These are phyloP conservation scores for Daldinia sp. DNA, from an alignment of 2,329 filamentous ascomycete genomes.

Conservation along the genomic window DNA sequence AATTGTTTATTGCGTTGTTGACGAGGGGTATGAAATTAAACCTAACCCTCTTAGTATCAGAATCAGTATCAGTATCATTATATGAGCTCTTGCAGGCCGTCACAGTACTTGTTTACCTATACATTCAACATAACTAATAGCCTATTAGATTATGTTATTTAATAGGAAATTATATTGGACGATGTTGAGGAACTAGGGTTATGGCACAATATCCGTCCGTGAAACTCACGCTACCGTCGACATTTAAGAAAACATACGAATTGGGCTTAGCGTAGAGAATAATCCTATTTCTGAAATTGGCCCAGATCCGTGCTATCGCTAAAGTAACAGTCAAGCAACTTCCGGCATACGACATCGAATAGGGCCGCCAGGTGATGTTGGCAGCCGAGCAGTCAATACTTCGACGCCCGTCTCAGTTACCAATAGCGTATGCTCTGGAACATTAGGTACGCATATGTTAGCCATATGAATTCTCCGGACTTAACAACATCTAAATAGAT, in stretches of 20 bases:
- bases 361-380: constrained; percentile 6
- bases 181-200: background rate
- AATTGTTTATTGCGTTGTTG: constrained; percentile 19
- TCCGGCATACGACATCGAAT: constrained; percentile 1
- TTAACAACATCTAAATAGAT: background rate
- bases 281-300: background rate
- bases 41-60: background rate
- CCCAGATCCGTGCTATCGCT: background rate
- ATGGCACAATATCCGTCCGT: background rate
- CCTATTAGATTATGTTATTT: background rate
- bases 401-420: constrained; percentile 8
- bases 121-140: background rate
- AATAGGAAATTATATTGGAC: constrained; percentile 2
- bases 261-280: constrained; percentile 1
- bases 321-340: constrained; percentile 10
- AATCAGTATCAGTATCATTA: background rate
- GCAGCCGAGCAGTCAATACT: constrained; percentile 6
- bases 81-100: background rate
- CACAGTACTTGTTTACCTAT: background rate
- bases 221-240: background rate
- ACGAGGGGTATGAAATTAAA: constrained; percentile 20
- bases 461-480: constrained; percentile 5
- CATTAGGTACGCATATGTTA: background rate
- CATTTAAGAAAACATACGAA: background rate
- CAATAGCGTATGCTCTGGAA: background rate